Percentiles rank a stretch among this genome's conserved stretches.
These are phyloP conservation scores for Chloranthus sessilifolius DNA, from an alignment of 164 flowering plant species.

Conservation along the genomic window DNA sequence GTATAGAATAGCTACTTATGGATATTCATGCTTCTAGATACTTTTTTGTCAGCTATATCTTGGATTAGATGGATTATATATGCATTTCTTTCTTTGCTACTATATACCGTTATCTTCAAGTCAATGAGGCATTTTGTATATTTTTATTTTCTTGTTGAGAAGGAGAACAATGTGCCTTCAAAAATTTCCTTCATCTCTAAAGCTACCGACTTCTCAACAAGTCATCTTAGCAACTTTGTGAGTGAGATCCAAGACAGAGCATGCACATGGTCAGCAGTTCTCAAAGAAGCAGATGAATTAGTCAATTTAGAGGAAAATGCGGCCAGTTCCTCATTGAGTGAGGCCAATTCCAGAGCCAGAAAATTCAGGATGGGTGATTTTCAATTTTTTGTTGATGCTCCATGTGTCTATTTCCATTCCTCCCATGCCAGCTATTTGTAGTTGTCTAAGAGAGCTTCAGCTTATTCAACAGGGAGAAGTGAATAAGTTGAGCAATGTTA, in stretches of 20 bases:
- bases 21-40: not conserved
- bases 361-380: constrained; percentile 32
- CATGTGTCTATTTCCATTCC: not conserved
- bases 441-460: no score
- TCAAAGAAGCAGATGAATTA: constrained; percentile 36
- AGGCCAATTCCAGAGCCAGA: constrained; percentile 18
- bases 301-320: constrained; percentile 22
- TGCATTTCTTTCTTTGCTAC: not conserved
- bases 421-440: not conserved
- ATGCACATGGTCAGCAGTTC: constrained; percentile 27
- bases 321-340: constrained; percentile 23
- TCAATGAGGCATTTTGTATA: not conserved
- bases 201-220: constrained; percentile 13
- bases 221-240: constrained; percentile 10
- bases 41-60: no score
- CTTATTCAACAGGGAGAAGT: no score
- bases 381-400: not conserved
- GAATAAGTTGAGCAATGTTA: no score
- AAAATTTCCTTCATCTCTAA: constrained; percentile 8
- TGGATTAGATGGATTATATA: not conserved
- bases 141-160: constrained; percentile 5
- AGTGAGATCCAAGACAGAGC: constrained; percentile 13
- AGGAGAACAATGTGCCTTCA: constrained; percentile 15
- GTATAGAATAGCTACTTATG: not conserved
- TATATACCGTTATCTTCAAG: constrained; percentile 1